phyloP scores from a whole-genome alignment of 768 basidiomycete species.

The Amanita subjunquillea region DNA sequence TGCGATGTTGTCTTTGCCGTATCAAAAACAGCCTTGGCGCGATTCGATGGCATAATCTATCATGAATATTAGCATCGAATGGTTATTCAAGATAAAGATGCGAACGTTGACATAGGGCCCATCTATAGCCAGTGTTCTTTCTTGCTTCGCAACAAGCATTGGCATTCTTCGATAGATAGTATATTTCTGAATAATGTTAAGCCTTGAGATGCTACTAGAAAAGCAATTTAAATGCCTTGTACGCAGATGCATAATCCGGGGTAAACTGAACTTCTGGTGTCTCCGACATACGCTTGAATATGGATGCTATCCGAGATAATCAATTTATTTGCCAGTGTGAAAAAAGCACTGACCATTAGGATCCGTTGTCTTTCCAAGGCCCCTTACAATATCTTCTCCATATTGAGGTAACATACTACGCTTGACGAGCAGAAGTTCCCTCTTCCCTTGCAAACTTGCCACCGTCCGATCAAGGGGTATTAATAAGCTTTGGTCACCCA shows the following conservation, averaged over 20 bases:
- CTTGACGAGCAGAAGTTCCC: slow-evolving; percentile 75
- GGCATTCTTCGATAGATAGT: slow-evolving; percentile 91
- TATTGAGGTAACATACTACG: slow-evolving; percentile 64
- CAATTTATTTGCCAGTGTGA: background rate
- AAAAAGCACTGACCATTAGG: slow-evolving; percentile 63
- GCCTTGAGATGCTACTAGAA: background rate
- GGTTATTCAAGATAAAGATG: background rate
- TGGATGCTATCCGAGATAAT: slow-evolving; percentile 54
- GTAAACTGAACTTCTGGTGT: slow-evolving; percentile 47
- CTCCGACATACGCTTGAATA: slow-evolving; percentile 85
- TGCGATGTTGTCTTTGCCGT: slow-evolving; percentile 87
- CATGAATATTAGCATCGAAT: slow-evolving; percentile 7
- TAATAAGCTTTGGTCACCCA: slow-evolving; percentile 59
- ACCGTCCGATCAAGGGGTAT: slow-evolving; percentile 93
- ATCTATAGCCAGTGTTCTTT: slow-evolving; percentile 88
- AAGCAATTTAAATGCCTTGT: slow-evolving; percentile 48
- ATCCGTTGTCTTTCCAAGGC: slow-evolving; percentile 68
- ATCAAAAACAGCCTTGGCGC: slow-evolving; percentile 74
- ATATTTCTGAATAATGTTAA: slow-evolving; percentile 51
- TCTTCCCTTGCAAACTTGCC: slow-evolving; percentile 84
- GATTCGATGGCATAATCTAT: slow-evolving; percentile 85
- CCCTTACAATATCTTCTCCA: slow-evolving; percentile 58
- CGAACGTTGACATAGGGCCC: slow-evolving; percentile 86
- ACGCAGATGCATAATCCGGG: slow-evolving; percentile 76
- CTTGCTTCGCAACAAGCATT: slow-evolving; percentile 85